Evolutionary conservation across 441 rosid species (phyloP), one percentile per base, ranked within the genome.

Genomic region (Euphorbia corollata): DNA sequence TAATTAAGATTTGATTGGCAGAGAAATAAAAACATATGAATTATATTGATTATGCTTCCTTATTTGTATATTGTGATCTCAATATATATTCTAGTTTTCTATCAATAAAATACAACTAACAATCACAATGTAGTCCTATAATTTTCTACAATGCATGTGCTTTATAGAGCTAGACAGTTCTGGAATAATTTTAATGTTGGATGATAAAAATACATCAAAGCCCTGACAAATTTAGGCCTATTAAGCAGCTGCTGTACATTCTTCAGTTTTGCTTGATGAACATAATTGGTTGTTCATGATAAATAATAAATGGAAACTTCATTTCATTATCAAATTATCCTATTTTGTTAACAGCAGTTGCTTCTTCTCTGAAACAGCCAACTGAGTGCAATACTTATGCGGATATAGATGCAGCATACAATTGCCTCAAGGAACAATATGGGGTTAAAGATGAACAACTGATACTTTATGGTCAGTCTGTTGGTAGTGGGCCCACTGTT

Each of bases 401-500:
- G 53, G 98, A 90, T 76, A 88, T 93, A 74, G 95, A 93, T 61
- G 91, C 96, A 1, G 96, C 74, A 45, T 93, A 90, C 77, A 84
- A 80, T 80, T 93, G 91, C 71, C 90, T 93, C 57, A 82, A 64
- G 57, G 94, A 90, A 67, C 81, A 73, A 69, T 93, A 87, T 59
- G 90, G 88, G 43, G 88, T 82, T 20, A 84, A 82, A 75, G 90
- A 93, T 78, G 94, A 90, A 73, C 87, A 88, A 69, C 80, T 88
- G 57, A 85, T 93, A 70, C 79, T 93, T 62, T 93, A 90, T 51
- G 97, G 98, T 23, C 97, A 92, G 67, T 92, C 98, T 13, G 96
- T 92, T 58, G 97, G 98, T 34, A 92, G 97, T 72, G 98, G 98
- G 22, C 97, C 97, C 43, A 93, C 98, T 56, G 78, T 89, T 67